A percentile compares a stretch with the other conserved stretches of the same genome.
phyloP scores from a whole-genome alignment of 805 yeast genomes.

The Millerozyma acaciae region DNA sequence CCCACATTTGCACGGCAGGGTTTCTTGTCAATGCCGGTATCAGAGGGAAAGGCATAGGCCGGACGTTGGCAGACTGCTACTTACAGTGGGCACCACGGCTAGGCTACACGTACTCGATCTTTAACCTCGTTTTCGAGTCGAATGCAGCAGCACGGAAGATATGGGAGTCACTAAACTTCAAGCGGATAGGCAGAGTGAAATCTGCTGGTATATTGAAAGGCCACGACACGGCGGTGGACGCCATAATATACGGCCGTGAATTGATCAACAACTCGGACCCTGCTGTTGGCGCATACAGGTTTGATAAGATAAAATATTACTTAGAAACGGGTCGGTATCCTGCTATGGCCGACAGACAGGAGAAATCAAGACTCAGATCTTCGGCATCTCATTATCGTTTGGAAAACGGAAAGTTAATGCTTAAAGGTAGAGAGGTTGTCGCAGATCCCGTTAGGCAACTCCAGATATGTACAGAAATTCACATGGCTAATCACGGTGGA shows the following conservation, averaged over 20 bases:
- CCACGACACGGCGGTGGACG: conserved; percentile 80
- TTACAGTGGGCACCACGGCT: conserved; percentile 87
- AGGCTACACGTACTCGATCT: conserved; percentile 80
- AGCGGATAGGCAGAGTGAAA: conserved; percentile 72
- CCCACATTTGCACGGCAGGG: conserved; percentile 89
- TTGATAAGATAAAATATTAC: conserved; percentile 74
- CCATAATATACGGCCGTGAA: conserved; percentile 79
- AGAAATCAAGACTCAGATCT: conserved; percentile 81
- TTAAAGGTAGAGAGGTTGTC: conserved; percentile 81
- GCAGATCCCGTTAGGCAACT: conserved; percentile 71
- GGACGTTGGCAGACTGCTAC: conserved; percentile 77
- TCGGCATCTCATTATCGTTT: conserved; percentile 74
- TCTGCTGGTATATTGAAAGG: conserved; percentile 89
- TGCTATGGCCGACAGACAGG: conserved; percentile 72
- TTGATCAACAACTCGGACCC: conserved; percentile 55
- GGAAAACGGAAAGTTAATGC: conserved; percentile 65
- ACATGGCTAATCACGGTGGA: conserved; percentile 72
- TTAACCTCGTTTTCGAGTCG: conserved; percentile 84
- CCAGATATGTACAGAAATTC: conserved; percentile 69
- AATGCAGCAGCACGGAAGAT: conserved; percentile 79
- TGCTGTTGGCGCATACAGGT: conserved; percentile 52
- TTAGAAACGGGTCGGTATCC: conserved; percentile 86
- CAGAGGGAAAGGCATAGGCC: conserved; percentile 88
- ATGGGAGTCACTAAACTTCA: conserved; percentile 72
- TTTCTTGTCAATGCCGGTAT: conserved; percentile 90